Evolutionary conservation across 2,329 filamentous ascomycete species (phyloP), one percentile per base, ranked within the genome.

Genomic region (Alternaria alternata): DNA sequence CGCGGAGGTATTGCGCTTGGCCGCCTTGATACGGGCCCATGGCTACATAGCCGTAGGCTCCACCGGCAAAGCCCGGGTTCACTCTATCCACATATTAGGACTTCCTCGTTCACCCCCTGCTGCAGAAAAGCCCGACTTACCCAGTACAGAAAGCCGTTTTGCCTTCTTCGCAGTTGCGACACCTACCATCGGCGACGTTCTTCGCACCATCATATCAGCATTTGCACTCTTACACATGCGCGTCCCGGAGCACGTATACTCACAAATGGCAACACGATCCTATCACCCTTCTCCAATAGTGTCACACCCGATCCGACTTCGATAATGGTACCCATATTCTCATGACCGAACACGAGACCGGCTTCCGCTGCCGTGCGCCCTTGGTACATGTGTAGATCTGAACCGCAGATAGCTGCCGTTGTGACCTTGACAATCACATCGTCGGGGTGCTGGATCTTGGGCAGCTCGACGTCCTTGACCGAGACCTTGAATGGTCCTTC

Each of bases 401-500:
- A 85, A 11, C 85, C 85, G 67, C 85, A 87, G 48, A 87, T 87
- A 3, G 84, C 85, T 51, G 87, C 84, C 7, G 87, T 90, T 1
- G 88, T 89, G 36, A 89, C 85, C 68, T 88, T 89, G 74, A 89
- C 85, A 60, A 89, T 86, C 34, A 84, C 82, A 78, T 89, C 87
- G 76, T 89, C 87, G 2, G 87, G 87, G 75, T 89, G 87, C 70
- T 88, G 79, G 22, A 91, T 80, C 69, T 82, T 84, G 1, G 88
- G 88, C 46, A 82, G 71, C 26, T 85, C 82, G 7, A 88, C 83
- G 24, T 89, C 85, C 67, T 87, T 84, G 51, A 90, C 84, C n/a
- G 84, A 84, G 61, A 89, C 87, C 74, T 86, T 84, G 78, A 85
- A 87, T 0, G 87, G 85, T 1, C 86, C 87, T 44, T 87, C 83